Evolutionary conservation across 306 rosid species (phyloP), one percentile per base, ranked within the genome.

Genomic region (Neltuma alba): DNA sequence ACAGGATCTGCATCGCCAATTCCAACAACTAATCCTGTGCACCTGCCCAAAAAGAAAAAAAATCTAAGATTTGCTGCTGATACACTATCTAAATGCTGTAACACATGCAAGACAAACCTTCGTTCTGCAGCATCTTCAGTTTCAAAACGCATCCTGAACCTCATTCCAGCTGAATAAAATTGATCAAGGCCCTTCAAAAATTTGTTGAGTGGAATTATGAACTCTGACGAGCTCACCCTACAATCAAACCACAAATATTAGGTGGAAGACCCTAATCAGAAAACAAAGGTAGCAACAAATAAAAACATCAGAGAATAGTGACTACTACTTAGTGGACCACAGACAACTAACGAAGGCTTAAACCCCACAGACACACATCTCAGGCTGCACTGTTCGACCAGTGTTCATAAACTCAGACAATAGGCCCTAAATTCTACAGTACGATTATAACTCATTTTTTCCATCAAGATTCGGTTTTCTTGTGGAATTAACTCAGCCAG

Each of bases 71-170:
- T 77, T 60, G 15, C 18, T 16, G 34, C 76, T 23, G 27, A 48
- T 62, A 73, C 13, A 72, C 37, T 37, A 60, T 74, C 41, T 13
- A 34, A 27, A 67, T 78, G 66, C 45, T 28, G 52, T 54, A 71
- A 40, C 68, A 64, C 31, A 57, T 27, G 9, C 14, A 33, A 13
- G 72, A 57, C 86, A 77, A 80, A 95, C 99, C 99, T 93, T 76
- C 91, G 80, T 78, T 93, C 99, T 7, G 97, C 88, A 0, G 98
- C 84, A 83, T 95, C 99, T 81, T 95, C 98, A 7, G 96, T 81
- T 86, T 93, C 98, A 81, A 91, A 89, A 34, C 97, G 93, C 92
- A 95, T 88, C 83, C 85, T 89, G 70, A 95, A 93, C 87, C 99
- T 89, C 97, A 89, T 91, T 76, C 99, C 99, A 85, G 78, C 89